Evolutionary conservation across 768 basidiomycete species (phyloP).

Genomic region (Tricholoma hemisulphureum): DNA sequence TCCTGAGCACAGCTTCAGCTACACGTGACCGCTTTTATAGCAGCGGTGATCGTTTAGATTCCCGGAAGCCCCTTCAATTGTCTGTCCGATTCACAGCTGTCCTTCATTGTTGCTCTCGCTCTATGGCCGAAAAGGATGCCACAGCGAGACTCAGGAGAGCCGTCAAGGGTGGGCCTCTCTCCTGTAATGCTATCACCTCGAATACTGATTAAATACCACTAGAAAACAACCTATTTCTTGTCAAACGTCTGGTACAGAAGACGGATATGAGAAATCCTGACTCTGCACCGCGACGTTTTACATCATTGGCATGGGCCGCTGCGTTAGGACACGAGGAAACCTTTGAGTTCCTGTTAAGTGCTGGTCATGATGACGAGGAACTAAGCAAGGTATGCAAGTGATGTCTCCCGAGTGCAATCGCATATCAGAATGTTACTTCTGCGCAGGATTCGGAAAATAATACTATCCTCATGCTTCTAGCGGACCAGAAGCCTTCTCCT

Average conservation of each 20-base stretch:
- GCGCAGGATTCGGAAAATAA: constrained; percentile 86
- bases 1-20: constrained; percentile 1
- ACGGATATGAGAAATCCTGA: constrained; percentile 93
- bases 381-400: constrained; percentile 66
- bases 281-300: constrained; percentile 68
- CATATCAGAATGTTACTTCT: not conserved
- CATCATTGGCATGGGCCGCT: constrained; percentile 91
- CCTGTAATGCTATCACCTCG: not conserved
- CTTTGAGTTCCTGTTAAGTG: constrained; percentile 83
- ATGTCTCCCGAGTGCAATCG: not conserved
- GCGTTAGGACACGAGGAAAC: constrained; percentile 87
- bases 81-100: constrained; percentile 1
- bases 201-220: constrained; percentile 16
- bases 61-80: constrained; percentile 12
- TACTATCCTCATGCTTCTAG: constrained; percentile 91
- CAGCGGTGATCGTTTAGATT: not conserved
- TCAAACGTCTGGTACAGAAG: constrained; percentile 81
- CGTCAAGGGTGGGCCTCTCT: constrained; percentile 59
- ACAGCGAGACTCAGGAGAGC: constrained; percentile 73
- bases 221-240: constrained; percentile 96
- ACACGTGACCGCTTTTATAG: constrained; percentile 19
- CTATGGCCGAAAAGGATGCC: constrained; percentile 83
- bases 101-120: constrained; percentile 4
- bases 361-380: constrained; percentile 92
- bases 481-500: constrained; percentile 66